These are phyloP conservation scores for Heritiera fomes DNA, from an alignment of 345 rosid genomes.

Conservation along the genomic window DNA sequence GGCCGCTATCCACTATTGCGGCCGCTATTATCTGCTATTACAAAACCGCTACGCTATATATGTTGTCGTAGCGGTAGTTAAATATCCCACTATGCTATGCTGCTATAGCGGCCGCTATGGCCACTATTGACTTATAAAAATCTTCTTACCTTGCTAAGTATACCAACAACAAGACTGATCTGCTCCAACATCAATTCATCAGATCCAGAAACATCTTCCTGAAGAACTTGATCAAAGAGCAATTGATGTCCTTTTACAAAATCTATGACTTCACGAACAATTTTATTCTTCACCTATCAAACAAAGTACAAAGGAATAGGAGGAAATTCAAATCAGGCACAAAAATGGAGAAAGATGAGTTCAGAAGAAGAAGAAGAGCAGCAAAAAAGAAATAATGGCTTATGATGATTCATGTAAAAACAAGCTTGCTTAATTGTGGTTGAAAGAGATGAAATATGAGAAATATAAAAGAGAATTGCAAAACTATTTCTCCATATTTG, in stretches of 20 bases:
- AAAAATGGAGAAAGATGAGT: conserved; percentile 3
- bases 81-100: too few relatives aligned
- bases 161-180: conserved; percentile 86
- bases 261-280: conserved; percentile 78
- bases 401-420: neutral
- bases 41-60: too few relatives aligned
- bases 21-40: too few relatives aligned
- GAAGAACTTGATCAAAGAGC: conserved; percentile 84
- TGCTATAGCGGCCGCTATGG: too few relatives aligned
- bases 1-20: too few relatives aligned
- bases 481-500: neutral
- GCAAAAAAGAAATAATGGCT: conserved; percentile 1
- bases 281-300: conserved; percentile 80
- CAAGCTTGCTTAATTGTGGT: conserved; percentile 10
- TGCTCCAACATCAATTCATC: conserved; percentile 85
- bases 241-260: conserved; percentile 79
- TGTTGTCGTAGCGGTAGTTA: too few relatives aligned
- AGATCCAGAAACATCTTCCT: conserved; percentile 59
- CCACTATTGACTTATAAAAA: neutral
- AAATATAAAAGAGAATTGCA: neutral
- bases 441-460: neutral
- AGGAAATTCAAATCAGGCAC: neutral
- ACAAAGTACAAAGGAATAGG: conserved; percentile 12
- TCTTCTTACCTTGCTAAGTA: conserved; percentile 70
- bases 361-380: neutral